These are phyloP conservation scores for Metschnikowia similis DNA, from an alignment of 805 yeast genomes.

Conservation along the genomic window DNA sequence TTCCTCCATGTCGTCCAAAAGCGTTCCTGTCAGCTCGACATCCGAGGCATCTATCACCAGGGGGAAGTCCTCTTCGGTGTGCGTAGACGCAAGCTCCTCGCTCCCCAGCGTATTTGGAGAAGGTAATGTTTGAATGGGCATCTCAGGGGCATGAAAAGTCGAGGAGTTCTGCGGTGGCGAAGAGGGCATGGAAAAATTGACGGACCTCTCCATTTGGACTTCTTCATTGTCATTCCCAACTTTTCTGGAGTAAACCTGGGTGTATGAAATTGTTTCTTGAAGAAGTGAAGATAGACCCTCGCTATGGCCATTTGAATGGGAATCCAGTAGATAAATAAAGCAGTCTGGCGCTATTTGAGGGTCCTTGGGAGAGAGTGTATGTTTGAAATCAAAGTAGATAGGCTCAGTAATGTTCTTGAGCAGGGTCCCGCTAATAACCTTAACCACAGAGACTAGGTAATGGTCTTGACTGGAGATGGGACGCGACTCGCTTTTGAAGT, in stretches of 20 bases:
- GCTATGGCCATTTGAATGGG: neutral
- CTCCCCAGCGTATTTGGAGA: neutral
- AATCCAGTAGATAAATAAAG: conserved; percentile 13
- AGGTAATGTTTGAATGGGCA: neutral
- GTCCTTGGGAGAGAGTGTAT: neutral
- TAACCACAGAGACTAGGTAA: conserved; percentile 13
- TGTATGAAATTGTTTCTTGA: conserved; percentile 12
- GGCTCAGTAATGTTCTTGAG: conserved; percentile 13
- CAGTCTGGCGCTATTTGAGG: neutral
- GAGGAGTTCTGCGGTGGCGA: conserved; percentile 9
- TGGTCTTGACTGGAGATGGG: conserved; percentile 1
- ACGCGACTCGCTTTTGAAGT: conserved; percentile 5
- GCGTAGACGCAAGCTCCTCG: neutral
- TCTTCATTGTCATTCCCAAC: neutral
- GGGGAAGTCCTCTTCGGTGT: neutral
- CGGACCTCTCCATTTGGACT: neutral
- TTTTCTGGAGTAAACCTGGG: conserved; percentile 6
- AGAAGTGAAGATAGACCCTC: conserved; percentile 10
- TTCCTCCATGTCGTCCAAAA: conserved; percentile 12
- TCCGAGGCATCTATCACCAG: conserved; percentile 33
- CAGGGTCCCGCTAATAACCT: conserved; percentile 8
- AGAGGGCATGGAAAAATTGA: conserved; percentile 6
- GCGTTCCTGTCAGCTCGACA: conserved; percentile 25
- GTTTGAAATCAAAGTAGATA: conserved; percentile 24
- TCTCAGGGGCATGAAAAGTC: neutral